Evolutionary conservation across 164 flowering plant genomes (phyloP).

Genomic region (Brasenia schreberi): DNA sequence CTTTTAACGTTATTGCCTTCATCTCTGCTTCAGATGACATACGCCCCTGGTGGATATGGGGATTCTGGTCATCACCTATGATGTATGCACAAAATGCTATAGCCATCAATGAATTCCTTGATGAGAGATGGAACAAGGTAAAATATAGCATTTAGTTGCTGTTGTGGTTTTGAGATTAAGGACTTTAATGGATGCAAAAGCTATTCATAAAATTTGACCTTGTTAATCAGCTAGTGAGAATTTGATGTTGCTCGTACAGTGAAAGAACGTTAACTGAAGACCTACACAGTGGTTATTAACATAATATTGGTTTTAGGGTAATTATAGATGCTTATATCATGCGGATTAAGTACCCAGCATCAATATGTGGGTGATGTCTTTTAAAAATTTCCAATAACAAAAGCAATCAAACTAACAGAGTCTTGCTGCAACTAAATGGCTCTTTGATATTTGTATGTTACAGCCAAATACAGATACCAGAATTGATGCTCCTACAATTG

Average conservation of each 20-base stretch:
- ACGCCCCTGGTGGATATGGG: slow-evolving; percentile 32
- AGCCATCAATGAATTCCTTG: slow-evolving; percentile 42
- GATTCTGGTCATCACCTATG: slow-evolving; percentile 13
- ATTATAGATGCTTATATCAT: too few species aligned
- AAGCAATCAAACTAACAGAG: too few species aligned
- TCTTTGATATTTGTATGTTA: neutral
- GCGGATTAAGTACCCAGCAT: too few species aligned
- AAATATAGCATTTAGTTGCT: slow-evolving; percentile 2
- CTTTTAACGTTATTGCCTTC: neutral
- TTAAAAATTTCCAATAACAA: too few species aligned
- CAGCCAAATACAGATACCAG: slow-evolving; percentile 30
- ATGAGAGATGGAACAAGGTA: slow-evolving; percentile 43
- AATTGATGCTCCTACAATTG: slow-evolving; percentile 29
- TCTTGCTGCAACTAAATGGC: too few species aligned
- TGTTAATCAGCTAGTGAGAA: neutral
- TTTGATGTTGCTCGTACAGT: too few species aligned
- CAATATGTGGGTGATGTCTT: too few species aligned
- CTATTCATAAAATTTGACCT: neutral
- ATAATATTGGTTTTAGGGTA: too few species aligned
- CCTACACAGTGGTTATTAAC: too few species aligned
- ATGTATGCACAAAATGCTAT: slow-evolving; percentile 51
- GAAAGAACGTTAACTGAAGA: too few species aligned
- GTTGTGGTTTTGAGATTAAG: neutral
- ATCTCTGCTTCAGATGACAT: slow-evolving; percentile 29
- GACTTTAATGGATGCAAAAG: neutral